Evolutionary conservation across 1,284 basidiomycete species (phyloP).

Genomic region (Cutaneotrichosporon mucoides): DNA sequence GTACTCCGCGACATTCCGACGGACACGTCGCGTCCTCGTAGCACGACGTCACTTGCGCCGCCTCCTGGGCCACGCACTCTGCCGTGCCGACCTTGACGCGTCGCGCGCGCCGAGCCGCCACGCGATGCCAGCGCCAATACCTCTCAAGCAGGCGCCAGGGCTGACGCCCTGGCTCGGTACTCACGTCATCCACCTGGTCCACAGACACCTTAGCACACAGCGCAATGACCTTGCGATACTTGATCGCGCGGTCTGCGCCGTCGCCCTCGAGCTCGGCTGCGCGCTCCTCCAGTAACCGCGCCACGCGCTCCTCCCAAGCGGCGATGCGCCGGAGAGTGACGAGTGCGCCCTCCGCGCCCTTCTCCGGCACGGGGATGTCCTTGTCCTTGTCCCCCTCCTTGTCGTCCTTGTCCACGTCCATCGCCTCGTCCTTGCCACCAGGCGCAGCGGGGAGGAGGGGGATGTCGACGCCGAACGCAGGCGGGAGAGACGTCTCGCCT

Average conservation of each 20-base stretch:
- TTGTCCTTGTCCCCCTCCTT: neutral
- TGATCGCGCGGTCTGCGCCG: slow-evolving; percentile 76
- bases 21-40: no score
- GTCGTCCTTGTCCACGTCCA: slow-evolving; percentile 19
- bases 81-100: no score
- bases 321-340: slow-evolving; percentile 69
- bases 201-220: slow-evolving; percentile 81
- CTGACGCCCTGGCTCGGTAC: slow-evolving; percentile 27
- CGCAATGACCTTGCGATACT: slow-evolving; percentile 86
- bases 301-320: slow-evolving; percentile 74
- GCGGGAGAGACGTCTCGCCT: slow-evolving; percentile 53
- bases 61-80: no score
- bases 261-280: slow-evolving; percentile 69
- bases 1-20: no score
- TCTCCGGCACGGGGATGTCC: slow-evolving; percentile 54
- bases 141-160: neutral
- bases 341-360: slow-evolving; percentile 54
- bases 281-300: slow-evolving; percentile 65
- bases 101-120: neutral
- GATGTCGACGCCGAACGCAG: slow-evolving; percentile 19
- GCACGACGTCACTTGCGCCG: no score
- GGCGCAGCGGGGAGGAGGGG: slow-evolving; percentile 52
- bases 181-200: slow-evolving; percentile 82
- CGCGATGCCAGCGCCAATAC: neutral
- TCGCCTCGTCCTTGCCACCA: no score